Percentiles rank a stretch among this genome's conserved stretches.
Evolutionary conservation across 2,329 filamentous ascomycete species (phyloP).

Genomic region (Nectriaceae sp.): DNA sequence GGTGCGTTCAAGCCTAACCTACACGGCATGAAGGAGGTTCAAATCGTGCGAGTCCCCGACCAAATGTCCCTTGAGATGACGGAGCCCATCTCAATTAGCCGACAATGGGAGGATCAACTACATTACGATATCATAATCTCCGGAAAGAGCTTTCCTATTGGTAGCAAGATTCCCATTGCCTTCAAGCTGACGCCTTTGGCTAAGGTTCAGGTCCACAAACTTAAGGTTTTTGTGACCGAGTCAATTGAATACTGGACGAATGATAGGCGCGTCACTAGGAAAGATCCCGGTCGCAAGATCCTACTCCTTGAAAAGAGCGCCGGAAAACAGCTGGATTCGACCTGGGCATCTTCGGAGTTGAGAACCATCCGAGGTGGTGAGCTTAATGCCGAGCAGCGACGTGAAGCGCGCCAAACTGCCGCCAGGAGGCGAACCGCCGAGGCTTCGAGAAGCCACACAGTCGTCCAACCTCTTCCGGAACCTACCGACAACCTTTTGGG

Average conservation of each 20-base stretch:
- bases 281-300: conserved; percentile 82
- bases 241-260: conserved; percentile 89
- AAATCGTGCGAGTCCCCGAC: conserved; percentile 80
- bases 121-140: conserved; percentile 97
- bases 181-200: conserved; percentile 92
- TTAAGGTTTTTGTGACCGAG: conserved; percentile 90
- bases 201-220: conserved; percentile 89
- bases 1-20: conserved; percentile 90
- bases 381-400: conserved; percentile 53
- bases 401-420: conserved; percentile 50
- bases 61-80: conserved; percentile 88
- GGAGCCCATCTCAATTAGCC: conserved; percentile 89
- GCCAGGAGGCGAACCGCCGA: conserved; percentile 55
- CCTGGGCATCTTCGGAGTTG: conserved; percentile 75
- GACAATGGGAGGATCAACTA: conserved; percentile 92
- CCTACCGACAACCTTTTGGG: conserved; percentile 74
- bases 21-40: conserved; percentile 78
- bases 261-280: conserved; percentile 80
- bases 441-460: conserved; percentile 43
- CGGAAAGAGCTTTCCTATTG: conserved; percentile 90
- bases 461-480: conserved; percentile 48
- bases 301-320: conserved; percentile 86
- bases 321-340: conserved; percentile 71
- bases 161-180: conserved; percentile 84
- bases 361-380: conserved; percentile 80